These are phyloP conservation scores for Oenanthe javanica DNA, from an alignment of 140 eudicot species.

Conservation along the genomic window DNA sequence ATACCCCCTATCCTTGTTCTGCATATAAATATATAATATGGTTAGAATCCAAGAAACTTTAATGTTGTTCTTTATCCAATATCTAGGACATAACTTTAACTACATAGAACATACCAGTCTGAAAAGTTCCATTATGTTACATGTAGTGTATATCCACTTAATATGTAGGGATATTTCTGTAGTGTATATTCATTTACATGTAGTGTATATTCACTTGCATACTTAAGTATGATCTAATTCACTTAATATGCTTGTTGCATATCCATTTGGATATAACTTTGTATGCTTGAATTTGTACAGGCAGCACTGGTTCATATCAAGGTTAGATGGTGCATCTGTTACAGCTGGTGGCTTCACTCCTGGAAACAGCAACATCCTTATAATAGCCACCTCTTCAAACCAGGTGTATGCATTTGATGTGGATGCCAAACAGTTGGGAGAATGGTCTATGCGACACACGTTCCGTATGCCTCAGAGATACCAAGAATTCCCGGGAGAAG, in stretches of 20 bases:
- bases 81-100: neutral
- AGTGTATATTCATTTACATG: too few relatives aligned
- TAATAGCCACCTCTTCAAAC: slow-evolving; percentile 81
- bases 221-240: too few relatives aligned
- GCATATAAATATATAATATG: neutral
- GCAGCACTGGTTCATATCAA: slow-evolving; percentile 91
- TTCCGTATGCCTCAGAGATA: slow-evolving; percentile 59
- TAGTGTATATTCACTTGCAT: neutral
- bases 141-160: neutral
- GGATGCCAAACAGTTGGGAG: slow-evolving; percentile 84
- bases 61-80: neutral
- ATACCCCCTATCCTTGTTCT: neutral
- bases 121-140: neutral
- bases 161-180: too few relatives aligned
- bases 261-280: neutral
- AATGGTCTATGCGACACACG: slow-evolving; percentile 70
- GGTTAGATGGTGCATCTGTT: slow-evolving; percentile 89
- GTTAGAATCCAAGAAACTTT: neutral
- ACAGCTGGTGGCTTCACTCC: slow-evolving; percentile 90
- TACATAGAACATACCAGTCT: neutral
- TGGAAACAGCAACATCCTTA: slow-evolving; percentile 59
- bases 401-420: slow-evolving; percentile 83
- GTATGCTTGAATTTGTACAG: slow-evolving; percentile 26
- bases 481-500: slow-evolving; percentile 93
- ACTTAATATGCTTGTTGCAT: neutral